Evolutionary conservation across 164 flowering plant species (phyloP).

Genomic region (Liriodendron chinense): DNA sequence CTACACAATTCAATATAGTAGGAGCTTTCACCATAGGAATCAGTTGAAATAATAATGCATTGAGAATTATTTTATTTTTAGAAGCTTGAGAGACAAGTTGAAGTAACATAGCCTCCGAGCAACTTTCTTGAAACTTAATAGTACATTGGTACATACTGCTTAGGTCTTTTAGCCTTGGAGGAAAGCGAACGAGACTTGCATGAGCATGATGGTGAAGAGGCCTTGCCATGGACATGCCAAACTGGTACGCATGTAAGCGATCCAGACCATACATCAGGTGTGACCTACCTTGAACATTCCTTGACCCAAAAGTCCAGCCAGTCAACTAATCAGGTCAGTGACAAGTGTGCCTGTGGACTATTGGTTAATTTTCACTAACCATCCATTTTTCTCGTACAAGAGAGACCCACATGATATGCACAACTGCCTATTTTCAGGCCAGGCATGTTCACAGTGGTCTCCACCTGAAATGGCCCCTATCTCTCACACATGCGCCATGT

Average conservation of each 20-base stretch:
- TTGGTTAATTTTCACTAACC: too few relatives aligned
- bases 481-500: background rate
- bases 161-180: too few relatives aligned
- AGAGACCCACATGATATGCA: background rate
- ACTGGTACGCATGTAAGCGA: background rate
- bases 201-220: too few relatives aligned
- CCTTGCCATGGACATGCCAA: background rate
- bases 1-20: constrained; percentile 37
- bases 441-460: background rate
- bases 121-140: background rate
- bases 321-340: background rate
- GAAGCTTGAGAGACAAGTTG: background rate
- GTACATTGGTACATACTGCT: too few relatives aligned
- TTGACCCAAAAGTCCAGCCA: background rate
- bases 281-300: background rate
- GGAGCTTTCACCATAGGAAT: constrained; percentile 5
- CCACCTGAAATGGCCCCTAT: background rate
- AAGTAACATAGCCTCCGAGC: background rate
- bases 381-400: background rate
- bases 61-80: background rate
- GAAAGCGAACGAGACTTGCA: too few relatives aligned
- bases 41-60: background rate
- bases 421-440: background rate
- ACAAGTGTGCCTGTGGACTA: too few relatives aligned
- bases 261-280: background rate